Evolutionary conservation across 1,284 basidiomycete genomes (phyloP).

Genomic region (Ustilago nuda): DNA sequence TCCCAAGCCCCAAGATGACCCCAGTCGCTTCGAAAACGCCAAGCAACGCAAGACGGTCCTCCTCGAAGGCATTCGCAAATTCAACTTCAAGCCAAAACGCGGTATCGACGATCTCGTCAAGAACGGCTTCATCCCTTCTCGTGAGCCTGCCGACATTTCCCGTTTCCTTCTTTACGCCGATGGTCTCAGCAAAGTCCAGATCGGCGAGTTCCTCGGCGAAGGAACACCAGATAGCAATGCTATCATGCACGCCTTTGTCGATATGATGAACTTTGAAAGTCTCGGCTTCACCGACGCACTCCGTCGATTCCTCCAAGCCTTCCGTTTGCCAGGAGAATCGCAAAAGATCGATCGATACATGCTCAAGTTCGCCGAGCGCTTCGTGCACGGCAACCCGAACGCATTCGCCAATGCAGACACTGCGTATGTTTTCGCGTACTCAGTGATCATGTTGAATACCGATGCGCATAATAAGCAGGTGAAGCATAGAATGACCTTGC

Average conservation of each 20-base stretch:
- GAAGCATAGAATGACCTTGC: constrained; percentile 67
- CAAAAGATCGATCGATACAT: constrained; percentile 69
- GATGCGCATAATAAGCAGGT: constrained; percentile 69
- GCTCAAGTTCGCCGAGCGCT: constrained; percentile 69
- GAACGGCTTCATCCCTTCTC: constrained; percentile 85
- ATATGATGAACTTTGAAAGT: constrained; percentile 67
- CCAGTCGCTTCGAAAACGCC: constrained; percentile 90
- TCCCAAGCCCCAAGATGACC: constrained; percentile 77
- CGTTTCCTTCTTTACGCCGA: constrained; percentile 88
- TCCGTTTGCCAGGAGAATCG: constrained; percentile 68
- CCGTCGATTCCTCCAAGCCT: constrained; percentile 66
- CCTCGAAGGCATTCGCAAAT: constrained; percentile 94
- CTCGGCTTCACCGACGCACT: constrained; percentile 66
- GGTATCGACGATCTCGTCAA: constrained; percentile 91
- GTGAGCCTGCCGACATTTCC: constrained; percentile 83
- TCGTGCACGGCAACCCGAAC: constrained; percentile 64
- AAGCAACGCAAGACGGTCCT: constrained; percentile 97
- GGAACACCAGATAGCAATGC: constrained; percentile 68
- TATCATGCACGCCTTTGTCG: constrained; percentile 69
- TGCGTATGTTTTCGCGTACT: constrained; percentile 69
- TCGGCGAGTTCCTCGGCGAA: constrained; percentile 93
- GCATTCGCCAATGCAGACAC: constrained; percentile 69
- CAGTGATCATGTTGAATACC: constrained; percentile 69
- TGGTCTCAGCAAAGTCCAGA: constrained; percentile 92
- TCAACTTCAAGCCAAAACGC: constrained; percentile 93